phyloP scores from a whole-genome alignment of 192 early-diverging fungal species.

The Backusella mclennaniae region DNA sequence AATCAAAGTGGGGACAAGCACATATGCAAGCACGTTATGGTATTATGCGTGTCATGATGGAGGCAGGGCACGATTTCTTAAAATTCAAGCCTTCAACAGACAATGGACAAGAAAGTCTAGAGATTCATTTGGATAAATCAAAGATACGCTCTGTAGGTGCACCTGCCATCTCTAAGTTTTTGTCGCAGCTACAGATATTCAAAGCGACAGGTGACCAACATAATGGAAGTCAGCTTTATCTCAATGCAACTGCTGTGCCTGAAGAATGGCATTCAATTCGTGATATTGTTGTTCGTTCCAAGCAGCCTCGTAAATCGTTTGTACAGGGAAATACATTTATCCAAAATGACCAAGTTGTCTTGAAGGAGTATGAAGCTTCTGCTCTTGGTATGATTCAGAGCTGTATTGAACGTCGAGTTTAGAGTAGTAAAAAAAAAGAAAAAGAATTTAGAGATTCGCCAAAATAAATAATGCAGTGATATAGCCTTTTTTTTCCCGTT shows the following conservation, averaged over 20 bases:
- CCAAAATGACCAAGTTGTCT: slow-evolving; percentile 36
- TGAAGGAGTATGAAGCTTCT: slow-evolving; percentile 54
- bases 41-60: slow-evolving; percentile 46
- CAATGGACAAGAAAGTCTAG: slow-evolving; percentile 26
- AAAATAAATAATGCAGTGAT: no score
- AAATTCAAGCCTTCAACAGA: slow-evolving; percentile 26
- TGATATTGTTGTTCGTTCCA: slow-evolving; percentile 50
- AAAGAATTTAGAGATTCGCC: neutral
- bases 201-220: slow-evolving; percentile 55
- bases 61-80: slow-evolving; percentile 34
- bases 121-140: slow-evolving; percentile 48
- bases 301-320: slow-evolving; percentile 53
- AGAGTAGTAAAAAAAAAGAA: neutral
- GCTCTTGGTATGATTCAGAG: slow-evolving; percentile 55
- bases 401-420: slow-evolving; percentile 50
- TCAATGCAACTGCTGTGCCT: slow-evolving; percentile 43
- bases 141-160: slow-evolving; percentile 48
- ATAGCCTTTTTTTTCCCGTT: neutral
- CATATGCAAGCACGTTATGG: slow-evolving; percentile 63
- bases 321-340: slow-evolving; percentile 53
- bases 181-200: slow-evolving; percentile 56
- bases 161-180: slow-evolving; percentile 53
- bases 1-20: slow-evolving; percentile 45
- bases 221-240: slow-evolving; percentile 45
- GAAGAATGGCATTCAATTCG: slow-evolving; percentile 44